Conservation (phyloP, 1,284 basidiomycete species). For the Boletus mariae region DNA sequence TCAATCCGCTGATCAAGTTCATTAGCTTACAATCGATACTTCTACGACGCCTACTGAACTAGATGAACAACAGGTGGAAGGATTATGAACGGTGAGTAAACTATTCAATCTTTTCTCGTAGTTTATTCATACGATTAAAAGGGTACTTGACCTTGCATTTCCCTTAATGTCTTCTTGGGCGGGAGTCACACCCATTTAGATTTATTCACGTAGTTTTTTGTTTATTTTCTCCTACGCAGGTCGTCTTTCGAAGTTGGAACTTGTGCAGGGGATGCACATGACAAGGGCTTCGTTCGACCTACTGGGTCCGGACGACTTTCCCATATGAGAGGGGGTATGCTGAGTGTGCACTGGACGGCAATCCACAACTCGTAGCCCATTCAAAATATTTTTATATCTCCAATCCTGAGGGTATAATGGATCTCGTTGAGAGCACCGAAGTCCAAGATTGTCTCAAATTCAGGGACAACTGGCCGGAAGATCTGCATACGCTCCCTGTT, state of each 20-base stretch:
- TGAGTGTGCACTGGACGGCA: conserved; percentile 1
- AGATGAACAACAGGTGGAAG: neutral
- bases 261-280: neutral
- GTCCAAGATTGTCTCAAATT: neutral
- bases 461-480: conserved; percentile 4
- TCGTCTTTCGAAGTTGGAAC: neutral
- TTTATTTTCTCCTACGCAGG: conserved; percentile 14
- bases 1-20: too few species aligned
- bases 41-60: too few species aligned
- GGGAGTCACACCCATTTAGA: conserved; percentile 6
- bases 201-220: conserved; percentile 10
- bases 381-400: too few species aligned
- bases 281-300: neutral
- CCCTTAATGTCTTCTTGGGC: neutral
- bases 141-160: conserved; percentile 7
- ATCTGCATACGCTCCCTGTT: too few species aligned
- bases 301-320: neutral
- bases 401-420: too few species aligned
- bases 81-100: neutral
- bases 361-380: neutral
- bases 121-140: neutral
- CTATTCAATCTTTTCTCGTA: too few species aligned
- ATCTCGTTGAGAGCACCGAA: neutral
- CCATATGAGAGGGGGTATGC: neutral
- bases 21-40: too few species aligned